Evolutionary conservation across 306 rosid genomes (phyloP), one percentile per base, ranked within the genome.

Genomic region (Glycine tomentella): DNA sequence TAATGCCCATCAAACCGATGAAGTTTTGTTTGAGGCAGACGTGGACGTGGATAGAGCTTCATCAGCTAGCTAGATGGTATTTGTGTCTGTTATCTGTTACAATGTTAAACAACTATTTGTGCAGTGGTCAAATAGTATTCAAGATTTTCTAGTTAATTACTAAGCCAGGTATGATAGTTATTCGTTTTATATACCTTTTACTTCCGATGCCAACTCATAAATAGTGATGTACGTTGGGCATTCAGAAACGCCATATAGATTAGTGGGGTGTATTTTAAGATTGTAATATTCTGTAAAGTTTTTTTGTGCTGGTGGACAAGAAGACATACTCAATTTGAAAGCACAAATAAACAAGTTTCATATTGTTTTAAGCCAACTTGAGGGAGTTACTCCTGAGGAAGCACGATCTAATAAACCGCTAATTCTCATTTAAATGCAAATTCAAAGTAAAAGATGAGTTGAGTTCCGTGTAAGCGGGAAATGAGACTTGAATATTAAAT

Each of bases 161-260:
- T 45, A 4, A n/a, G 38, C 11, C 14, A 50, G 0, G 15, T 9
- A n/a, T 25, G 20, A 2, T 20, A 2, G 55, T n/a, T 11, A 56
- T 3, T 13, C 9, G 8, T 57, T 16, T 53, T 25, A 25, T 1
- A 25, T 25, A 25, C 57, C 16, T 38, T 75, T 13, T 20, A 42
- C 59, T 44, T 38, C 44, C 44, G 44, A 4, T 5, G 59, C 48
- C 51, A 76, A 63, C 10, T 31, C 2, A 48, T n/a, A 1, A 48
- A 2, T 3, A 6, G 31, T 78, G 75, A 66, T 40, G 75, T 53
- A 52, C 12, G 33, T 78, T 40, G 75, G 49, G 16, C 57, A 66
- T 42, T 78, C 4, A 67, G 20, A 78, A 78, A 78, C 75, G 75
- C 56, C 75, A 78, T 9, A 13, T 66, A 63, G 10, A n/a, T 62